Evolutionary conservation across 202 grass and related monocot genomes (phyloP).

Genomic region (Carex arenaria): DNA sequence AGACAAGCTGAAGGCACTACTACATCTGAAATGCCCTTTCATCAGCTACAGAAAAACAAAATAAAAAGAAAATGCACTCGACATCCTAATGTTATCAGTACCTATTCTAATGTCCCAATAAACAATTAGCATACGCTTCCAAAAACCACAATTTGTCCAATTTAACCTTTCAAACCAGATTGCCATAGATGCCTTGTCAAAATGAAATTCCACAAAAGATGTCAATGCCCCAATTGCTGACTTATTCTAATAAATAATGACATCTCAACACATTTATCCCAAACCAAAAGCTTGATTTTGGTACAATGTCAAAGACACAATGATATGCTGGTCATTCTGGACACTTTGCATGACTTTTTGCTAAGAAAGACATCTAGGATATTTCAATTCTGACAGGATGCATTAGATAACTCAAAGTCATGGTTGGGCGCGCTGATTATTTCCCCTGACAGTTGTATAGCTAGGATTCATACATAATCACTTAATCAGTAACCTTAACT

Average conservation of each 20-base stretch:
- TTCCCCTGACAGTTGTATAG: background rate
- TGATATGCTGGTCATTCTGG: background rate
- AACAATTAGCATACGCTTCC: background rate
- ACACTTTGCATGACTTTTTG: background rate
- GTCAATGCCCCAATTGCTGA: background rate
- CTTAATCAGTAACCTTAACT: background rate
- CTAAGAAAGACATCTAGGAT: background rate
- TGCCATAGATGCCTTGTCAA: background rate
- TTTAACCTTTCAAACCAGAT: background rate
- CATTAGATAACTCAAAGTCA: background rate
- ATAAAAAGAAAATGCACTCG: background rate
- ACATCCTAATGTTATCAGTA: too few species aligned
- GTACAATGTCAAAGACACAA: background rate
- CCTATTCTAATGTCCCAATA: too few species aligned
- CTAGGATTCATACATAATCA: constrained; percentile 8
- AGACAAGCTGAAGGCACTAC: background rate
- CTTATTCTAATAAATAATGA: background rate
- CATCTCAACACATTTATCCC: background rate
- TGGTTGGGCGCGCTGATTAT: background rate
- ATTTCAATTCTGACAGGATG: background rate
- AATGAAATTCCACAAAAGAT: background rate
- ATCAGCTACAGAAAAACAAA: background rate
- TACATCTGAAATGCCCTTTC: background rate
- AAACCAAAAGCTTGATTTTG: background rate
- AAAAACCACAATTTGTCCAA: background rate